Percentiles rank a stretch among this genome's conserved stretches.
These are phyloP conservation scores for Mycena polygramma DNA, from an alignment of 768 basidiomycete genomes.

Conservation along the genomic window DNA sequence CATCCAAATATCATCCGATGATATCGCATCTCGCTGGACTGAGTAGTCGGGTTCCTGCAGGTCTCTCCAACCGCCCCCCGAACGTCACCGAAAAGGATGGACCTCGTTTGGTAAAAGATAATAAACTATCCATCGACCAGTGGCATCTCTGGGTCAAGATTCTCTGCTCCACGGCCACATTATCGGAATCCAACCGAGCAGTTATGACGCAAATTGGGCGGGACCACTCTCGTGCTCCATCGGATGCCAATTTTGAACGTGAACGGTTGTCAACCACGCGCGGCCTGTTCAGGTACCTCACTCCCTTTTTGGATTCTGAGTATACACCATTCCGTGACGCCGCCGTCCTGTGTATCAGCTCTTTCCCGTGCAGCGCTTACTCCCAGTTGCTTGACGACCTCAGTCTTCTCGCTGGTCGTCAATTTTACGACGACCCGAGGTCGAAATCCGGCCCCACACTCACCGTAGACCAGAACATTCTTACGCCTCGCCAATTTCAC, in stretches of 20 bases:
- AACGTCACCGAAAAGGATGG: slow-evolving; percentile 63
- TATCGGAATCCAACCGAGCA: slow-evolving; percentile 71
- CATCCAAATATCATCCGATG: slow-evolving; percentile 75
- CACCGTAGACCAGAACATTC: slow-evolving; percentile 52
- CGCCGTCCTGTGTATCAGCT: slow-evolving; percentile 90
- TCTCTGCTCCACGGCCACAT: slow-evolving; percentile 84
- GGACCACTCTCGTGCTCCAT: slow-evolving; percentile 78
- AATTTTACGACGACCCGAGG: slow-evolving; percentile 84
- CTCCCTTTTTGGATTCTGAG: slow-evolving; percentile 90
- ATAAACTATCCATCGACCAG: slow-evolving; percentile 73
- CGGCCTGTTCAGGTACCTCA: slow-evolving; percentile 86
- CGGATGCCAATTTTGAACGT: slow-evolving; percentile 82
- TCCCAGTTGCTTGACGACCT: slow-evolving; percentile 88
- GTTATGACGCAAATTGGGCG: slow-evolving; percentile 67
- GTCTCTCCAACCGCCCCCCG: slow-evolving; percentile 56
- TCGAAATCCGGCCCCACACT: slow-evolving; percentile 56
- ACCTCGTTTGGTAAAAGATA: slow-evolving; percentile 65
- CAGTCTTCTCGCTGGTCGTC: slow-evolving; percentile 81
- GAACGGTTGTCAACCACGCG: slow-evolving; percentile 87
- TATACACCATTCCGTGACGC: slow-evolving; percentile 86
- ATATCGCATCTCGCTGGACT: slow-evolving; percentile 84
- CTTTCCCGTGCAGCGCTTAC: slow-evolving; percentile 83
- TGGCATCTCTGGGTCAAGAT: slow-evolving; percentile 90
- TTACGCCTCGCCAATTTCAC: slow-evolving; percentile 69
- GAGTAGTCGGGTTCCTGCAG: slow-evolving; percentile 65